Evolutionary conservation across 495 filamentous ascomycete species (phyloP).

Genomic region (Tuber calosporum): DNA sequence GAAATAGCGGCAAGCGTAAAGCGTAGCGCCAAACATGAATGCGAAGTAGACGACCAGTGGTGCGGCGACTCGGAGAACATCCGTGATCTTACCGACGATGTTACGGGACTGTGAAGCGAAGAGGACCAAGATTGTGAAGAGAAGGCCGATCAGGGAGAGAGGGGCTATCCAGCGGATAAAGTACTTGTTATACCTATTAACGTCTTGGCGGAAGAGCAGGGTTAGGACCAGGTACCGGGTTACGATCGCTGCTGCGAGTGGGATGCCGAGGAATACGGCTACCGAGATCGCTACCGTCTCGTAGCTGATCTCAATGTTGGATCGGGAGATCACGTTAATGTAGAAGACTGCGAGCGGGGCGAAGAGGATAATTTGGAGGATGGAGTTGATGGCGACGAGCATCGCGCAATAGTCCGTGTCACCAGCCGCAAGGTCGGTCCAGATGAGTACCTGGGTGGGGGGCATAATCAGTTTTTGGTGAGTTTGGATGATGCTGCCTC

Average conservation of each 20-base stretch:
- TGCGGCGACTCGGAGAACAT: constrained; percentile 69
- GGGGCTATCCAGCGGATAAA: constrained; percentile 66
- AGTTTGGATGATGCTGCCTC: neutral
- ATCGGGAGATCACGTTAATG: constrained; percentile 59
- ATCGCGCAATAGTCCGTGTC: constrained; percentile 83
- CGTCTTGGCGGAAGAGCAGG: constrained; percentile 50
- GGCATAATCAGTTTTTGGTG: constrained; percentile 9
- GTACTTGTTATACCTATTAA: constrained; percentile 57
- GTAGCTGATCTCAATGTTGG: constrained; percentile 54
- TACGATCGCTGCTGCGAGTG: constrained; percentile 67
- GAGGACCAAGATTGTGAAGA: constrained; percentile 79
- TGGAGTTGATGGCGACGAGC: constrained; percentile 78
- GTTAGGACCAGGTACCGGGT: constrained; percentile 53
- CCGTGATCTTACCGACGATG: constrained; percentile 77
- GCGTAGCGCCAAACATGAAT: constrained; percentile 63
- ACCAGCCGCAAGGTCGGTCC: constrained; percentile 71
- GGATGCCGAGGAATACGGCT: constrained; percentile 78
- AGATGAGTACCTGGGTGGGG: constrained; percentile 63
- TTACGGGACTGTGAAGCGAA: constrained; percentile 74
- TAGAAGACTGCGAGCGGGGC: constrained; percentile 75
- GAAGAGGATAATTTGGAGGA: constrained; percentile 80
- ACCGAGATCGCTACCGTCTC: constrained; percentile 68
- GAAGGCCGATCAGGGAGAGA: constrained; percentile 71
- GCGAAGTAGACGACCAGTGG: constrained; percentile 75
- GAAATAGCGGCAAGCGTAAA: constrained; percentile 44